Conservation (phyloP, 257 asterid genomes). For the Fraxinus quadrangulata region DNA sequence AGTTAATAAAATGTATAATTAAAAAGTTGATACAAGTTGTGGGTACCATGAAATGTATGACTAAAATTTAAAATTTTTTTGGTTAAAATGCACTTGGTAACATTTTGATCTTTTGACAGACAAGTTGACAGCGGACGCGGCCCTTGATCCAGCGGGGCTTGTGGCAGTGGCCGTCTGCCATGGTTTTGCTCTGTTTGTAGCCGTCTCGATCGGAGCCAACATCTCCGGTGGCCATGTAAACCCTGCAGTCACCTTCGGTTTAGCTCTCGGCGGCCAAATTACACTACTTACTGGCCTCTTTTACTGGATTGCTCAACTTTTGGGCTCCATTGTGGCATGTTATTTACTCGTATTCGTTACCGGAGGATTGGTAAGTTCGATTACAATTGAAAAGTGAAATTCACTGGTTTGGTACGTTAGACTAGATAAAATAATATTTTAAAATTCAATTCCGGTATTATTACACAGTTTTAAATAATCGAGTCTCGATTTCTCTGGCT, state of each 20-base stretch:
- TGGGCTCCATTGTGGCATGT: conserved; percentile 66
- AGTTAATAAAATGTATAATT: too few species aligned
- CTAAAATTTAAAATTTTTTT: too few species aligned
- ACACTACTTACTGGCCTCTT: conserved; percentile 74
- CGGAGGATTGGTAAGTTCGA: conserved; percentile 76
- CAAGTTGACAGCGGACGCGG: conserved; percentile 64
- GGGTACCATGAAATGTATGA: too few species aligned
- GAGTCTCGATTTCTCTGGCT: neutral
- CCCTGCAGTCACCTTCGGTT: conserved; percentile 88
- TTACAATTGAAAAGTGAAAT: neutral
- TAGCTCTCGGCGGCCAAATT: conserved; percentile 88
- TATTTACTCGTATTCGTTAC: conserved; percentile 70
- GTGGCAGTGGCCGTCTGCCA: conserved; percentile 79
- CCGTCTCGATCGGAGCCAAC: conserved; percentile 82
- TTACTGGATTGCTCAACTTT: conserved; percentile 83
- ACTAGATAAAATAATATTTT: too few species aligned
- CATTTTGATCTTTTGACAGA: conserved; percentile 35
- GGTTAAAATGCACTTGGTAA: too few species aligned
- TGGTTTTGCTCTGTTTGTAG: conserved; percentile 75
- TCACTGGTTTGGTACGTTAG: neutral
- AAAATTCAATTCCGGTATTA: too few species aligned
- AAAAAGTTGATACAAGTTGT: too few species aligned
- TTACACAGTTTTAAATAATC: too few species aligned
- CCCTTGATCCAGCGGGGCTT: conserved; percentile 73
- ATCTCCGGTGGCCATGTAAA: conserved; percentile 91